These are phyloP conservation scores for Priceomyces fermenticarens DNA, from an alignment of 805 yeast species.

Conservation along the genomic window DNA sequence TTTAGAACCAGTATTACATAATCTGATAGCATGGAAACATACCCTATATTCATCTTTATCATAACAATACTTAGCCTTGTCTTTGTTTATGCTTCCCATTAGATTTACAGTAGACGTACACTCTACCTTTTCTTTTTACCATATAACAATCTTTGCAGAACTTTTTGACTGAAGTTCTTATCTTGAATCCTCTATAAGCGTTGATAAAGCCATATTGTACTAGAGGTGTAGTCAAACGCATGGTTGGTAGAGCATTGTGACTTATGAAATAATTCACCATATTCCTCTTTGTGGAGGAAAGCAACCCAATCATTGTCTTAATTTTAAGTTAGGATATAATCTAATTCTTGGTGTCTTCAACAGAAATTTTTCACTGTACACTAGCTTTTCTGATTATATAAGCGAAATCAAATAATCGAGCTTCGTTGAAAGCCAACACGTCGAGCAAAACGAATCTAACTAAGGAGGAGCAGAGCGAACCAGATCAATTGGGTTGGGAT, in stretches of 20 bases:
- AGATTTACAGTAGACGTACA: constrained; percentile 88
- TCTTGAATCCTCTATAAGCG: constrained; percentile 73
- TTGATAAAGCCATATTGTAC: no score
- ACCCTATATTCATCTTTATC: no score
- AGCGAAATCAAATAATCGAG: constrained; percentile 3
- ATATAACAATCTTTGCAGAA: constrained; percentile 86
- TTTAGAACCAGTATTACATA: no score
- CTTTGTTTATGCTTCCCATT: constrained; percentile 94
- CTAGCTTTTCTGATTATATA: neutral
- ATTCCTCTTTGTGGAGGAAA: no score
- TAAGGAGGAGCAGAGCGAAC: constrained; percentile 1
- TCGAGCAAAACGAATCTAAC: constrained; percentile 5
- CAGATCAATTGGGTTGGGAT: constrained; percentile 1
- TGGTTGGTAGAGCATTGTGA: no score
- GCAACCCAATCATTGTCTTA: no score
- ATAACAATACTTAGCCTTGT: constrained; percentile 52
- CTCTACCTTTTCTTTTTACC: constrained; percentile 93
- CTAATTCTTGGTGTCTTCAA: neutral
- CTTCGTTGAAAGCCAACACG: constrained; percentile 7
- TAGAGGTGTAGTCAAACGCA: no score
- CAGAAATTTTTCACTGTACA: constrained; percentile 1
- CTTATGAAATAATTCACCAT: no score
- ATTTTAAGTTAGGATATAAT: no score
- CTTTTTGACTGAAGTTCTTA: constrained; percentile 88
- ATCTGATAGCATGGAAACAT: no score